Conservation (phyloP, 2,329 filamentous ascomycete genomes). For the Septoria petroselini region DNA sequence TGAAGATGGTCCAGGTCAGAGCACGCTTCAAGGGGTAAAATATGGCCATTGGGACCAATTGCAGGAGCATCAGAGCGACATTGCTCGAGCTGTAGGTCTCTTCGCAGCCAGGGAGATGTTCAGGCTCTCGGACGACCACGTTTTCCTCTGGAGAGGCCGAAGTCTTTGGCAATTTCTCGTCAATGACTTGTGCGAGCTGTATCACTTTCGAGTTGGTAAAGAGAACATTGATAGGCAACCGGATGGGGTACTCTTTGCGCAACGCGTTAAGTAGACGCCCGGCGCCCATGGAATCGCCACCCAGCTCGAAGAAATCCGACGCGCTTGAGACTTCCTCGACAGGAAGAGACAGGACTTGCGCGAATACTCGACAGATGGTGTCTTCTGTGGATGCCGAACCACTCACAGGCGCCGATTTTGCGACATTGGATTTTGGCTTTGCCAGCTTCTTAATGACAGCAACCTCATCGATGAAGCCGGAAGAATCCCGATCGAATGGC, state of each 20-base stretch:
- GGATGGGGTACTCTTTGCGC: conserved; percentile 50
- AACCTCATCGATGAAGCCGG: conserved; percentile 30
- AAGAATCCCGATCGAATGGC: conserved; percentile 28
- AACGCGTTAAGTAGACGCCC: conserved; percentile 53
- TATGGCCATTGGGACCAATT: conserved; percentile 51
- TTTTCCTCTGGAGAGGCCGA: conserved; percentile 10
- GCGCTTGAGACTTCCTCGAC: conserved; percentile 41
- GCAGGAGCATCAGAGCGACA: conserved; percentile 49
- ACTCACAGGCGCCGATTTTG: not conserved
- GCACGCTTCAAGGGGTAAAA: conserved; percentile 53
- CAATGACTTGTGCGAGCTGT: conserved; percentile 41
- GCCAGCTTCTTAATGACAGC: conserved; percentile 16
- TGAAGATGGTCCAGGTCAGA: conserved; percentile 54
- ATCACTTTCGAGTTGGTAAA: conserved; percentile 51
- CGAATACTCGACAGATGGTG: conserved; percentile 47
- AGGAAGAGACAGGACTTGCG: conserved; percentile 45
- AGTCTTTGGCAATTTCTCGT: conserved; percentile 30
- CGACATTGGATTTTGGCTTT: conserved; percentile 4
- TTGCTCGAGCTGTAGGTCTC: conserved; percentile 51
- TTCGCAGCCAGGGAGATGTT: conserved; percentile 39
- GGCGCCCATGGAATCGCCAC: conserved; percentile 55
- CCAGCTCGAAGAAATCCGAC: conserved; percentile 53
- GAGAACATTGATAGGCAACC: conserved; percentile 52
- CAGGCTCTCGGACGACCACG: conserved; percentile 13
- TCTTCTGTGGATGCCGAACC: conserved; percentile 33